Conservation (phyloP, 495 filamentous ascomycete species). For the Penicillium daleae region DNA sequence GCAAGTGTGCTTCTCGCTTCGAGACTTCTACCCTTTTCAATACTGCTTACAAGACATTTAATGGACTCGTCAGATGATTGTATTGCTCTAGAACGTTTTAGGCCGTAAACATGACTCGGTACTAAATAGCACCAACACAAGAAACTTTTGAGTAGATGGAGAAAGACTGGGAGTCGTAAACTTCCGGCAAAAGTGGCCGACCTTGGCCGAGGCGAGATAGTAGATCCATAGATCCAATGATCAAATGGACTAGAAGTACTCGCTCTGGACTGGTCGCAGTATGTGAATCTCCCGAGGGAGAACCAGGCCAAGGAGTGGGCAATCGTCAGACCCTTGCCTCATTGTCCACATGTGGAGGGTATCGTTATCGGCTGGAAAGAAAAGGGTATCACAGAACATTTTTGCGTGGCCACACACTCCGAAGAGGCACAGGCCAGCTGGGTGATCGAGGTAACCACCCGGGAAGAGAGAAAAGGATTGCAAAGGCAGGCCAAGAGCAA, state of each 20-base stretch:
- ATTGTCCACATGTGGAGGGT: background rate
- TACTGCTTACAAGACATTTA: background rate
- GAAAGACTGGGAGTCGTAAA: background rate
- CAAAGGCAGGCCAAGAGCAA: background rate
- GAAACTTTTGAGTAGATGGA: conserved; percentile 1
- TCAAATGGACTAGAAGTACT: background rate
- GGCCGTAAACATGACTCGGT: background rate
- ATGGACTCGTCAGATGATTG: background rate
- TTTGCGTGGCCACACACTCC: background rate
- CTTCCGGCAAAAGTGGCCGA: background rate
- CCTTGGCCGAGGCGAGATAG: background rate
- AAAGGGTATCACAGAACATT: conserved; percentile 8
- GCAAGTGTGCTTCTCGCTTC: background rate
- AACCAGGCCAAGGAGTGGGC: background rate
- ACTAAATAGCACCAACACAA: background rate
- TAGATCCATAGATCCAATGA: background rate
- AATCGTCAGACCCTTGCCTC: background rate
- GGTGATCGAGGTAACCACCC: conserved; percentile 1
- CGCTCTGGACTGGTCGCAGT: background rate
- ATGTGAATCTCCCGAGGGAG: background rate
- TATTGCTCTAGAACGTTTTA: background rate
- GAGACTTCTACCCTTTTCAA: background rate
- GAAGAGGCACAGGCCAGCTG: background rate
- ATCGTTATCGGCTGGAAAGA: background rate
- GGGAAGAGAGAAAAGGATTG: background rate